Evolutionary conservation across 2,329 filamentous ascomycete genomes (phyloP), one percentile per base, ranked within the genome.

Genomic region (Paradendryphiella salina): DNA sequence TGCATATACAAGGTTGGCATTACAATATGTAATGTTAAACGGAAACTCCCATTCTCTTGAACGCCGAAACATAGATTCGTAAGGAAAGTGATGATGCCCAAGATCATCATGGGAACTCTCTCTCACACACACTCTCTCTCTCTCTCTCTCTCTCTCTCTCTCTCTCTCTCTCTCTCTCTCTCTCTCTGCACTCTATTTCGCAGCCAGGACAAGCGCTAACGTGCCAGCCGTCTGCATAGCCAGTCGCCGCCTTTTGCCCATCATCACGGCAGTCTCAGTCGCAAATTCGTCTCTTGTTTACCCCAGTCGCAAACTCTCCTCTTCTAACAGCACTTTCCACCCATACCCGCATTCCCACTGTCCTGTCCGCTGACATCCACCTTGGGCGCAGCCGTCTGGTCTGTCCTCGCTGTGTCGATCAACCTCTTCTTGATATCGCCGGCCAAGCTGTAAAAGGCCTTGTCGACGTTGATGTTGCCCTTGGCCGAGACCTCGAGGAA

Each of bases 391-490:
- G 57, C 26, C 3, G 63, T 55, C 52, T 65, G 63, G 63, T 94
- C 89, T 59, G 84, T 84, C 80, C 93, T 90, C 62, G 86, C 85
- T 59, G 87, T 95, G 75, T 97, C 93, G 76, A 96, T 94, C 75
- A 96, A 87, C 65, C 90, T 86, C 83, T 96, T 96, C 86, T 99
- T 99, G 81, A 99, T 97, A 73, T 97, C 93, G 60, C 88, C 85
- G 13, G 94, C 94, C 65, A 99, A 84, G 73, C 83, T 92, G 80
- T 95, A 97, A 75, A 99, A 99, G 14, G 94, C 94, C 80, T 96
- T 92, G 77, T 99, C 94, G 77, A 99, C 95, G 78, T 99, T 99
- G 85, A 96, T 96, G 80, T 97, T 97, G 80, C 89, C 93, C 83
- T 99, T 99, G 60, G 94, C 94, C 14, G 90, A 96, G 57, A 99